Percentiles rank a stretch among this genome's conserved stretches.
These are phyloP conservation scores for Dendrobium officinale DNA, from an alignment of 106 monocot genomes.

Conservation along the genomic window DNA sequence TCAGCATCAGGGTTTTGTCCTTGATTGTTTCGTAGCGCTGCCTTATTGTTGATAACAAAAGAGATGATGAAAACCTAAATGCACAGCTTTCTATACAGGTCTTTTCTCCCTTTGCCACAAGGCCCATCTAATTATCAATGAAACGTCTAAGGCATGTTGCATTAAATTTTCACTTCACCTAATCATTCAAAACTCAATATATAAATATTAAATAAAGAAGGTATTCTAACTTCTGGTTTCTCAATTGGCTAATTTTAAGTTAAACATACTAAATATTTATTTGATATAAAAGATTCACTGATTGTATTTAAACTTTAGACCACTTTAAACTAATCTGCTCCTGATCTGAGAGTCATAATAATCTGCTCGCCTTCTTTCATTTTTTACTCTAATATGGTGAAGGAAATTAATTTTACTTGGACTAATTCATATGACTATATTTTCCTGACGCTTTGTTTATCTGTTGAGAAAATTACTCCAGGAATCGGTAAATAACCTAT, in stretches of 20 bases:
- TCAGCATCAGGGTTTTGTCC: neutral
- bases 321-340: neutral
- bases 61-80: neutral
- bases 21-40: neutral
- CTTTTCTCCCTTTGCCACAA: neutral
- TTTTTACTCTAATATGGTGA: neutral
- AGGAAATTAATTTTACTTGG: neutral
- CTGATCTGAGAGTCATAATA: neutral
- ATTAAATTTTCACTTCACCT: neutral
- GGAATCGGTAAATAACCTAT: slow-evolving; percentile 7
- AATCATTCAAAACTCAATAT: neutral
- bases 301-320: neutral
- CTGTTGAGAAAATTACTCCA: neutral
- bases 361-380: neutral
- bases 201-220: too few relatives aligned
- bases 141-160: neutral
- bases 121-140: neutral
- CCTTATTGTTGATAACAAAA: too few relatives aligned
- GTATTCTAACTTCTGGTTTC: neutral
- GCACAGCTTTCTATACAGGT: neutral
- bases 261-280: neutral
- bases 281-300: neutral
- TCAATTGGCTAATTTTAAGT: neutral
- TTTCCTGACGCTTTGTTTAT: neutral
- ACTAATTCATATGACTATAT: neutral